Evolutionary conservation across 2,329 filamentous ascomycete species (phyloP).

Genomic region (Pseudogymnoascus sp.): DNA sequence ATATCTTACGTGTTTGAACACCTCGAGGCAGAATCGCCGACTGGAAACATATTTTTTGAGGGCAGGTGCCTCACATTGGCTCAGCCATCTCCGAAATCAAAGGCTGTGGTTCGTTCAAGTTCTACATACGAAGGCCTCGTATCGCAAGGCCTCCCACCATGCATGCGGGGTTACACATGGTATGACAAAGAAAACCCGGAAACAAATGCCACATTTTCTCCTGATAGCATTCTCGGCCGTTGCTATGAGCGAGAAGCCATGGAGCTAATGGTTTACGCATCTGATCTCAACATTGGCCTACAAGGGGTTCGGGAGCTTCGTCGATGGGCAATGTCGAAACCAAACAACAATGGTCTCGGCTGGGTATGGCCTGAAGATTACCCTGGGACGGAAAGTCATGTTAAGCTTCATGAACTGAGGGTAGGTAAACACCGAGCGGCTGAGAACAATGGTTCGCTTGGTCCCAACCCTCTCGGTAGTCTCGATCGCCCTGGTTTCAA

Average conservation of each 20-base stretch:
- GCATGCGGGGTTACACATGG: constrained; percentile 3
- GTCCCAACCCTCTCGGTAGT: not conserved
- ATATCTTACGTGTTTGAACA: constrained; percentile 1
- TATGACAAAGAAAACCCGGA: constrained; percentile 2
- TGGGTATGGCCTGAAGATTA: not conserved
- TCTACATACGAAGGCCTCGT: not conserved
- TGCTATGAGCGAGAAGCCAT: constrained; percentile 1
- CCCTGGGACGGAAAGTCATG: not conserved
- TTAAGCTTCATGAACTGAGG: not conserved
- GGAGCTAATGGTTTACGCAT: not conserved
- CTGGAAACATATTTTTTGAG: not conserved
- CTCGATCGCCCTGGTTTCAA: not conserved
- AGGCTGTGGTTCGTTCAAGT: not conserved
- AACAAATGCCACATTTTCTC: not conserved
- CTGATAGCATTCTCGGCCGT: not conserved
- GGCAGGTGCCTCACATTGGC: not conserved
- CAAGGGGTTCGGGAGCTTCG: not conserved
- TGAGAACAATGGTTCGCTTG: not conserved
- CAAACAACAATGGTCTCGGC: not conserved
- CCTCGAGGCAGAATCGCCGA: not conserved
- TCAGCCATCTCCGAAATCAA: not conserved
- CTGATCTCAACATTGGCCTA: not conserved
- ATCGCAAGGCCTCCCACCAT: not conserved
- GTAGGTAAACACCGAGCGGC: not conserved
- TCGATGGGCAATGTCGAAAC: not conserved